A percentile compares a stretch with the other conserved stretches of the same genome.
Evolutionary conservation across 176 grass and related monocot genomes (phyloP).

Genomic region (Avena sativa): DNA sequence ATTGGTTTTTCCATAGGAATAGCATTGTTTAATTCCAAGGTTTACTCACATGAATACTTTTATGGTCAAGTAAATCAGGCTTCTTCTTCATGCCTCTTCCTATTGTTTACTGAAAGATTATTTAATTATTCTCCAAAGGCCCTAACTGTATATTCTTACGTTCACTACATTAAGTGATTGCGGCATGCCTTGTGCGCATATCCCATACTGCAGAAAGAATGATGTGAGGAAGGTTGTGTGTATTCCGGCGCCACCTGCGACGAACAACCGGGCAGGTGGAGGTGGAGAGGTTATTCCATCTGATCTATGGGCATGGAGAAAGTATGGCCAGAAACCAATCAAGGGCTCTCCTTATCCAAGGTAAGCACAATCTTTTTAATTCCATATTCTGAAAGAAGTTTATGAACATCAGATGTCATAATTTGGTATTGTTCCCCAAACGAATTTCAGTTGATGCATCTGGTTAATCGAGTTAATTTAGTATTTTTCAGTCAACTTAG

Average conservation of each 20-base stretch:
- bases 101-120: not conserved
- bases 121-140: not conserved
- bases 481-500: not conserved
- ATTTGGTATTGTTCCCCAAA: not conserved
- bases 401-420: not conserved
- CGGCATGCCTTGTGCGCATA: not conserved
- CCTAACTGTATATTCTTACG: not conserved
- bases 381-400: not conserved
- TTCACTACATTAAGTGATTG: not conserved
- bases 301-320: constrained; percentile 82
- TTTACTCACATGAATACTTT: not conserved
- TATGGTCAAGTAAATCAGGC: not conserved
- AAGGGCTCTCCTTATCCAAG: constrained; percentile 85
- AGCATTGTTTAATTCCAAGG: not conserved
- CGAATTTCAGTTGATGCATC: too few relatives aligned
- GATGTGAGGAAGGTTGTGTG: constrained; percentile 79
- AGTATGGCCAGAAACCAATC: constrained; percentile 85
- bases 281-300: constrained; percentile 72
- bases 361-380: constrained; percentile 24
- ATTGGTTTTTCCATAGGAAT: not conserved
- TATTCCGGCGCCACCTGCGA: constrained; percentile 56
- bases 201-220: constrained; percentile 49
- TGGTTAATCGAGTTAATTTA: too few relatives aligned
- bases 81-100: not conserved
- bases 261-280: constrained; percentile 50